A percentile compares a stretch with the other conserved stretches of the same genome.
phyloP scores from a whole-genome alignment of 164 flowering plant genomes.

The Pachysandra terminalis region DNA sequence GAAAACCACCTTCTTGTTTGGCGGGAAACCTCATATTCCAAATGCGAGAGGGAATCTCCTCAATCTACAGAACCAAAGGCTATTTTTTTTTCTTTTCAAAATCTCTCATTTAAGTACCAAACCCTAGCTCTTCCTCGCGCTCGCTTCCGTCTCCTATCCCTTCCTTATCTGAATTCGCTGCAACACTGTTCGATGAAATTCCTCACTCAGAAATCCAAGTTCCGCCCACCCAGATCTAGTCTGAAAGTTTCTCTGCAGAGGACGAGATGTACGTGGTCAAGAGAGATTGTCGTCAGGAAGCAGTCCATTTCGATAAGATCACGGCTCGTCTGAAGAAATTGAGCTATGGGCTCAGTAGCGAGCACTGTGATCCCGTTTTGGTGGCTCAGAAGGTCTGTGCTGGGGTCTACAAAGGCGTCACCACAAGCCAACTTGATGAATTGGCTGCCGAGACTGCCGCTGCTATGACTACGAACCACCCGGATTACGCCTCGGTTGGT shows the following conservation, averaged over 20 bases:
- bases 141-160: background rate
- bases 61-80: no score
- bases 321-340: slow-evolving; percentile 97
- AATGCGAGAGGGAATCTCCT: no score
- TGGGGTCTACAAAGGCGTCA: slow-evolving; percentile 96
- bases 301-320: slow-evolving; percentile 96
- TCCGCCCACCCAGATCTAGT: no score
- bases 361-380: slow-evolving; percentile 93
- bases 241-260: background rate
- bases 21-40: no score
- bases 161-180: no score
- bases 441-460: slow-evolving; percentile 97
- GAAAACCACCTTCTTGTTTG: no score
- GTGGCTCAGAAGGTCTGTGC: slow-evolving; percentile 98
- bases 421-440: slow-evolving; percentile 96
- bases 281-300: slow-evolving; percentile 89
- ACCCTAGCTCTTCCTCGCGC: background rate
- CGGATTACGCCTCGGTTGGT: slow-evolving; percentile 91
- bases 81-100: no score
- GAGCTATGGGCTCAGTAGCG: slow-evolving; percentile 86
- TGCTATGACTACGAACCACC: slow-evolving; percentile 94
- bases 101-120: background rate
- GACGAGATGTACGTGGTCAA: slow-evolving; percentile 84
- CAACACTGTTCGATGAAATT: slow-evolving; percentile 44
- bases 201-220: slow-evolving; percentile 5